Conservation (phyloP, 495 filamentous ascomycete genomes). For the Astrocystis sublimbata region DNA sequence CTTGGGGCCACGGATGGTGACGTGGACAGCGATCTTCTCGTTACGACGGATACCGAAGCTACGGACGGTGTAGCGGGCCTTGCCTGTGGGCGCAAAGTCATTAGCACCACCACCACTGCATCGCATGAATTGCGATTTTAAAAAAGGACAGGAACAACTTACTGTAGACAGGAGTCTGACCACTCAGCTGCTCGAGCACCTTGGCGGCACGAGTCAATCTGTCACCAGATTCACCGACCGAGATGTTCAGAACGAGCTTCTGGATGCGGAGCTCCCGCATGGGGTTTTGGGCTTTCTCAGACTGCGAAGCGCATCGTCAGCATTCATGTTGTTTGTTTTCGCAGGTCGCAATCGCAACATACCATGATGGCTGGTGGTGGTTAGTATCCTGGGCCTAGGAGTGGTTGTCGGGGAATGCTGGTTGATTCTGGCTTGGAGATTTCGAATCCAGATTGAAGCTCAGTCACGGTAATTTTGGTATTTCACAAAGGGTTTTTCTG, state of each 20-base stretch:
- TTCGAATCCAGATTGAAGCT: neutral
- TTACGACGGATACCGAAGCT: constrained; percentile 99
- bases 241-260: constrained; percentile 99
- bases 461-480: constrained; percentile 25
- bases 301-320: constrained; percentile 33
- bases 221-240: constrained; percentile 99
- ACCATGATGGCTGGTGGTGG: constrained; percentile 37
- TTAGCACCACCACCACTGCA: constrained; percentile 24
- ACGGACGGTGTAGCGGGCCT: constrained; percentile 99
- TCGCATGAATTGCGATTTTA: too few species aligned
- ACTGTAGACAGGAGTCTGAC: constrained; percentile 99
- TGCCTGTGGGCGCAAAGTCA: constrained; percentile 59
- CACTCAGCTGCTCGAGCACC: constrained; percentile 98
- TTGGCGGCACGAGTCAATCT: constrained; percentile 99
- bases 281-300: constrained; percentile 87
- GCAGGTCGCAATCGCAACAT: constrained; percentile 12
- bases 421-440: constrained; percentile 13
- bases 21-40: constrained; percentile 99
- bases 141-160: too few species aligned
- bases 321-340: neutral
- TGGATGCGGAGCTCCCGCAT: constrained; percentile 99
- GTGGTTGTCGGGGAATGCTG: constrained; percentile 19
- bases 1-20: constrained; percentile 99
- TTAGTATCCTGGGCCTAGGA: constrained; percentile 26
- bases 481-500: constrained; percentile 32